Base-by-base conservation (phyloP, 495 filamentous ascomycete genomes). In the Bacidia gigantensis region DNA sequence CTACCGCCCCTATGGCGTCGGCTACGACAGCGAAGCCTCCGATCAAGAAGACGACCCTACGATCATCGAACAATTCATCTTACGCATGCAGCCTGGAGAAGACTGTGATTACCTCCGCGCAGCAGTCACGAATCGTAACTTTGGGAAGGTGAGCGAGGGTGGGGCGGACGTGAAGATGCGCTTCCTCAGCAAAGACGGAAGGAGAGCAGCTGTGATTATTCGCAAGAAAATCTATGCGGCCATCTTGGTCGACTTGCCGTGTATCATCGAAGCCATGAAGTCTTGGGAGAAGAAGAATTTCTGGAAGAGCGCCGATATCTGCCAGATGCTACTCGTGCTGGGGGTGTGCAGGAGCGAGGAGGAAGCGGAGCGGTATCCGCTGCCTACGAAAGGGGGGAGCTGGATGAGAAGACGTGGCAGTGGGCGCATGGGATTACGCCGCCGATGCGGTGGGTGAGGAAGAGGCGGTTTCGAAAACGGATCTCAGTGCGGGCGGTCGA, bases 1-100 rank as follows among this genome's bases (percentile, higher is more conserved):
- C 14, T 69, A 68, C 21, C 74, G 86, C 46, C 78, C 79, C 1
- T 64, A 68, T 1, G 92, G 89, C 14, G 86, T 92, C 20, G 93
- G 89, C 7, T 98, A 97, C 65, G 92, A 98, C 64, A 94, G 87
- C n/a, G 92, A 97, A 65, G 86, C 89, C 1, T 89, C 86, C 18
- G 92, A 97, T 60, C 79, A 80, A 5, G 92, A 98, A 64, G 60
- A 71, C 2, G 92, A 98, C 60, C 92, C 92, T 0, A 69, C 81
- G 0, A 87, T 92, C 54, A 89, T 96, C 63, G 81, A 88, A 56
- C 79, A 90, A 55, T 86, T 96, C 48, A 78, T 98, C 9, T 66
- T 97, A 26, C 86, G 92, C 51, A 95, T 96, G 84, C 59, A 77
- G 43, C 87, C 87, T 0, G 89, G 88, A 1, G 75, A 79, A 2